Conservation (phyloP, 1,284 basidiomycete species). For the Inonotus obliquus region DNA sequence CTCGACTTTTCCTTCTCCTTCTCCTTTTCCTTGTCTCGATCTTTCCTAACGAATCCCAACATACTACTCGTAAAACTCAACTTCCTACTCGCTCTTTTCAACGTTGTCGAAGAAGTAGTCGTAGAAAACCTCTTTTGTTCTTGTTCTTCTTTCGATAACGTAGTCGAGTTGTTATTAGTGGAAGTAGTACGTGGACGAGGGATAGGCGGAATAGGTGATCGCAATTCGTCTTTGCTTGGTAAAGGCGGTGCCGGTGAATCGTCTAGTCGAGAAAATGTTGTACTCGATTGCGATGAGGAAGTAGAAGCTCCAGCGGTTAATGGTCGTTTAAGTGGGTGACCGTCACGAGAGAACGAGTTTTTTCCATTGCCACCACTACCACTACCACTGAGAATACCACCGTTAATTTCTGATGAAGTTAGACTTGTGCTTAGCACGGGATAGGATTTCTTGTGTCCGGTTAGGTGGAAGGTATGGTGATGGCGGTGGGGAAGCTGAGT, state of each 20-base stretch:
- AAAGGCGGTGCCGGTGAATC: slow-evolving; percentile 4
- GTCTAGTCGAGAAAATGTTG: slow-evolving; percentile 2
- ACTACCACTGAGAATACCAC: neutral
- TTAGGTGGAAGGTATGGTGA: neutral
- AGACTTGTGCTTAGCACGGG: slow-evolving; percentile 1
- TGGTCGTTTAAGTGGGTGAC: slow-evolving; percentile 8
- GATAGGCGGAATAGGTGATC: neutral
- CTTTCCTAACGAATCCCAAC: slow-evolving; percentile 51
- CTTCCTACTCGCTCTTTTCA: slow-evolving; percentile 54
- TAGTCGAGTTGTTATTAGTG: too few species aligned
- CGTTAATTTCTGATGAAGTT: neutral
- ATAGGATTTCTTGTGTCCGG: slow-evolving; percentile 18
- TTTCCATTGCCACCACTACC: too few species aligned
- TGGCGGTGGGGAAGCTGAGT: neutral
- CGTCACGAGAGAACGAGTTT: neutral
- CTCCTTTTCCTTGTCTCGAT: slow-evolving; percentile 27
- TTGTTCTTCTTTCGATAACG: slow-evolving; percentile 3
- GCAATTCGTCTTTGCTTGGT: neutral
- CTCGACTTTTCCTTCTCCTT: slow-evolving; percentile 17
- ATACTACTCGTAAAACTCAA: slow-evolving; percentile 62
- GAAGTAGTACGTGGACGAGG: neutral
- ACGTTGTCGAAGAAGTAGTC: slow-evolving; percentile 10
- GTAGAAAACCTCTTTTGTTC: slow-evolving; percentile 7
- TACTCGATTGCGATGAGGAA: neutral
- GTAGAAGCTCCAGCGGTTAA: slow-evolving; percentile 10